Percentiles rank a stretch among this genome's conserved stretches.
phyloP scores from a whole-genome alignment of 2,329 filamentous ascomycete genomes.

The Trichoderma hamatum region DNA sequence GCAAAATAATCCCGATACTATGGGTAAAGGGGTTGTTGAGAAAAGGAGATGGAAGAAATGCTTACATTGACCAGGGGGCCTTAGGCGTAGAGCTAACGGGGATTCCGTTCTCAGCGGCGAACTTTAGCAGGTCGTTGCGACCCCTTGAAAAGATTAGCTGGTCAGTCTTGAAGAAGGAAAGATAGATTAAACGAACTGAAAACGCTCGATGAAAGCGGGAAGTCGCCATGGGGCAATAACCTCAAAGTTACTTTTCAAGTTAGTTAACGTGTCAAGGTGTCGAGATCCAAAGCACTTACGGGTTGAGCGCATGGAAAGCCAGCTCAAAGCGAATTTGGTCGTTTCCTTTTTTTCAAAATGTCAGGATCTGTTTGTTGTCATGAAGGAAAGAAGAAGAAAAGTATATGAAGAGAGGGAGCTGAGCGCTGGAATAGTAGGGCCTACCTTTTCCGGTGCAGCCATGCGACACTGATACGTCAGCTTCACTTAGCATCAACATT shows the following conservation, averaged over 20 bases:
- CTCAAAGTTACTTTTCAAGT: constrained; percentile 48
- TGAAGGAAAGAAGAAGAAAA: neutral
- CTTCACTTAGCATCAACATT: constrained; percentile 24
- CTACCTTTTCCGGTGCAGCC: constrained; percentile 18
- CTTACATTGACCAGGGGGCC: constrained; percentile 58
- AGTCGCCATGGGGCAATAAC: constrained; percentile 73
- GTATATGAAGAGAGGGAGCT: constrained; percentile 53
- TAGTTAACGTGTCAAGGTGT: too few species aligned
- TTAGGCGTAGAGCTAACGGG: constrained; percentile 74
- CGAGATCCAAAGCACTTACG: constrained; percentile 35
- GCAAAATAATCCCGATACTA: neutral
- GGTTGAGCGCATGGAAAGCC: constrained; percentile 50
- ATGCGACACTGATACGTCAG: constrained; percentile 1
- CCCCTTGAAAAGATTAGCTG: constrained; percentile 59
- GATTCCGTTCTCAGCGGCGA: constrained; percentile 66
- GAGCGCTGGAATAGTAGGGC: neutral
- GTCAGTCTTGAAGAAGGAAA: neutral
- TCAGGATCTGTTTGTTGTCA: neutral
- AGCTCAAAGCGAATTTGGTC: neutral
- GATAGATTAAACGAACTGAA: neutral
- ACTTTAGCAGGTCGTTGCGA: constrained; percentile 72
- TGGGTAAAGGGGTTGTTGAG: constrained; percentile 45
- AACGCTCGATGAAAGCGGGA: constrained; percentile 58
- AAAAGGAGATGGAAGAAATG: constrained; percentile 29
- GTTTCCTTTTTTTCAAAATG: neutral